Percentiles rank a stretch among this genome's conserved stretches.
Conservation (phyloP, 345 rosid genomes). For the Citrus hindsii region DNA sequence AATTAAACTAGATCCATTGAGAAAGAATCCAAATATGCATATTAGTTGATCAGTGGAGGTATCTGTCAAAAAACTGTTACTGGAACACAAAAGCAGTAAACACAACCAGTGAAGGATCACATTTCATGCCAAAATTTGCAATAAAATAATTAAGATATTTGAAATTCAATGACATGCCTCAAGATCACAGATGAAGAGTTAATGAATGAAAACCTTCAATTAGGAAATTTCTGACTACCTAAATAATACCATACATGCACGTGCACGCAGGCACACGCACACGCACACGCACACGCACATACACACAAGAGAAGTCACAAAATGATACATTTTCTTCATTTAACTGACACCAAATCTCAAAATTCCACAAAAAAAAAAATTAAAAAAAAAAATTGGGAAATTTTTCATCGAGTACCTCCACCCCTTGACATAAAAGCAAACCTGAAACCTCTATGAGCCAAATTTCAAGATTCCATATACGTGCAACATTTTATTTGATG, state of each 20-base stretch:
- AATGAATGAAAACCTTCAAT: not conserved
- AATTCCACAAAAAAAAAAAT: not conserved
- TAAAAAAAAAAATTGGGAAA: too few relatives aligned
- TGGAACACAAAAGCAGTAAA: not conserved
- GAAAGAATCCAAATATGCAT: not conserved
- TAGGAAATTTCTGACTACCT: not conserved
- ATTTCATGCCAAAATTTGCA: not conserved
- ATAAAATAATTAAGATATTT: not conserved
- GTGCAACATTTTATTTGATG: too few relatives aligned
- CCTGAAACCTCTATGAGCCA: not conserved
- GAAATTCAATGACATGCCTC: not conserved
- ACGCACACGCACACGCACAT: too few relatives aligned
- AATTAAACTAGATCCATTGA: not conserved
- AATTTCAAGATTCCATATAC: not conserved
- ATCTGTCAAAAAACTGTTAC: not conserved
- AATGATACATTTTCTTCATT: not conserved
- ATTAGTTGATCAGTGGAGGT: not conserved
- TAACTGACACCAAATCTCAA: not conserved
- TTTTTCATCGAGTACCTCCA: not conserved
- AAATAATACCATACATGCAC: too few relatives aligned
- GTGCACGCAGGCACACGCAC: too few relatives aligned
- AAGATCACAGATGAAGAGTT: not conserved
- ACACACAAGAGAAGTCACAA: not conserved
- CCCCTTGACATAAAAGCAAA: not conserved
- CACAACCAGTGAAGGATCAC: not conserved